Base-by-base conservation (phyloP, 345 rosid genomes). In the Eucalyptus regnans region DNA sequence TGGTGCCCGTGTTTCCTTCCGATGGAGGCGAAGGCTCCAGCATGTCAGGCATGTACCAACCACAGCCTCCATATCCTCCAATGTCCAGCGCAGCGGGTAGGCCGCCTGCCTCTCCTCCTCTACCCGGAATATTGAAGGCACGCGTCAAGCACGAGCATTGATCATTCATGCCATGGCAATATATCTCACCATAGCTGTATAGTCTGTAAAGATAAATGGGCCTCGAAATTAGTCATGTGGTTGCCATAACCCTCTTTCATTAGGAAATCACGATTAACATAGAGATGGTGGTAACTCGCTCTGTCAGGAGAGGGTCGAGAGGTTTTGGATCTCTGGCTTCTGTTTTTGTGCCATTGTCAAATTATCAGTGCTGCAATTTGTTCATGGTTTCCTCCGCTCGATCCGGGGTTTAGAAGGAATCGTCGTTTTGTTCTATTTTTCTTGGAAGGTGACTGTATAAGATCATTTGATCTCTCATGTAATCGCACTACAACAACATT, bases 91-190 rank as follows among this genome's bases (percentile, higher is more conserved):
- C 92, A 11, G 93, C 90, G 4, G 94, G 89, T 60, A 91, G 97
- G 93, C 93, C 92, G 76, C 94, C 98, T 33, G 91, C 94, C 66
- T 95, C 97, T 15, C 95, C 93, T 16, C 95, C 95, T 22, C 89
- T 92, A 68, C 97, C 96, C 7, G 98, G 95, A 88, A 96, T 93
- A 85, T 88, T 95, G 52, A 95, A 94, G 90, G 92, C 95, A 13
- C 94, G 94, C 10, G 95, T 95, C 90, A 97, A 96, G 94, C 95
- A 92, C 83, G 99, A 97, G 94, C 95, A 94, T 58, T 95, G 91
- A 92, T 89, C 64, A 37, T 76, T 11, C 83, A 76, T 41, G 83
- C 48, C 83, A 10, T 41, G 48, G 48, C 83, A 76, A 76, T 43
- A 41, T 76, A 20, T 76, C 83, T 41, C 83, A 76, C 83, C 48